These are phyloP conservation scores for Amorphotheca resinae DNA, from an alignment of 495 filamentous ascomycete species.

Conservation along the genomic window DNA sequence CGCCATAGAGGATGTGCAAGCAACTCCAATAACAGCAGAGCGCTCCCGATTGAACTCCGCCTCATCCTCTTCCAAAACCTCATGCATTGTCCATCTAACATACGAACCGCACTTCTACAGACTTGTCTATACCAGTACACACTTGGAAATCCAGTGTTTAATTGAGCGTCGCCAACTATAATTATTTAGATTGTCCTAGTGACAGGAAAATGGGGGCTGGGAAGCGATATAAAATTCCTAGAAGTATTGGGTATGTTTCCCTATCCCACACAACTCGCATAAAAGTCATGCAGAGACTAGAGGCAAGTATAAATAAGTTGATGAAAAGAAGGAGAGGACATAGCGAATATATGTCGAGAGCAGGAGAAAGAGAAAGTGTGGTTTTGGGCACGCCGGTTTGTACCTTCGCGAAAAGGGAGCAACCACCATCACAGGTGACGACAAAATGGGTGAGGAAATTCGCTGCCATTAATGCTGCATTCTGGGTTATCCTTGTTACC, in stretches of 20 bases:
- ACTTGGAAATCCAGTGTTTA: conserved; percentile 55
- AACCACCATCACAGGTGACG: not conserved
- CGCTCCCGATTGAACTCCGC: conserved; percentile 53
- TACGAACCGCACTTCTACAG: conserved; percentile 46
- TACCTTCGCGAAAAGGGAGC: not conserved
- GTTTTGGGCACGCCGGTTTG: conserved; percentile 29
- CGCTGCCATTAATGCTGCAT: not conserved
- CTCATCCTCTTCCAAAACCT: conserved; percentile 45
- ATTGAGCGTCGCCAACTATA: conserved; percentile 40
- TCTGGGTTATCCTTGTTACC: no score
- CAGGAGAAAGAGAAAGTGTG: conserved; percentile 37
- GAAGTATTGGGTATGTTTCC: conserved; percentile 32
- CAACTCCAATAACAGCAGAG: no score
- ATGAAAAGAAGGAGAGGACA: conserved; percentile 42
- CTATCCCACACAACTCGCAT: not conserved
- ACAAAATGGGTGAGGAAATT: not conserved
- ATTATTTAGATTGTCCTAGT: conserved; percentile 40
- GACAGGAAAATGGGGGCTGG: conserved; percentile 35
- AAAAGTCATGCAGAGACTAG: not conserved
- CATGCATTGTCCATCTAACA: conserved; percentile 51
- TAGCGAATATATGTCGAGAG: conserved; percentile 38
- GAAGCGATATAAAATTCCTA: conserved; percentile 39
- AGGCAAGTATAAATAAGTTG: conserved; percentile 21
- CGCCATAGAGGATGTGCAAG: no score
- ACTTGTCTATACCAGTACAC: conserved; percentile 52